Evolutionary conservation across 192 early-diverging fungal species (phyloP), one percentile per base, ranked within the genome.

Genomic region (Umbelopsis vinacea): DNA sequence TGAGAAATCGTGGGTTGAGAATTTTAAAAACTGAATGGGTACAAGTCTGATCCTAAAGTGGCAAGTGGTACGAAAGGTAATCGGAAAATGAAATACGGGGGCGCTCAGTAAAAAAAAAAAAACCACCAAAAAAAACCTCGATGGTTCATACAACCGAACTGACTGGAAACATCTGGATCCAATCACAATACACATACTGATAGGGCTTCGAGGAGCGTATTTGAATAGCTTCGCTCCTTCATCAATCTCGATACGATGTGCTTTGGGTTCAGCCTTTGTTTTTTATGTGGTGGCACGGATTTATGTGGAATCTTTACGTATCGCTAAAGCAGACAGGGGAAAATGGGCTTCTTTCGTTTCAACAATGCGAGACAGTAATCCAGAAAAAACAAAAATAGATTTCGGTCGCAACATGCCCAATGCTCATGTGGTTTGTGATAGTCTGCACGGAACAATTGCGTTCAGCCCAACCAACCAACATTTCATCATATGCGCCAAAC

Each of bases 41-140:
- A 77, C 78, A 26, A 87, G 74, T 11, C 57, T 38, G 8, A 76
- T 46, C 17, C 57, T 66, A 50, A 92, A 79, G 74, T 90, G 89
- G 48, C 82, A 75, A 40, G 83, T 89, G 23, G 91, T 88, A 70
- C 85, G 90, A 76, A 86, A 89, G 33, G 81, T 26, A 63, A 37
- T 35, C 57, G 26, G 57, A 63, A 37, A 22, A 9, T 37, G 57
- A 63, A 63, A 63, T 37, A 37, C 33, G 57, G 57, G 33, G 57
- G 57, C 57, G 57, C 57, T 29, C 33, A 63, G 57, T 60, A 63
- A 33, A 35, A 63, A 63, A 37, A 63, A 17, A 63, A 63, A 63
- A 37, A 15, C 6, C 19, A 57, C 23, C 54, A 10, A 50, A 50
- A 21, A 6, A 50, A 50, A 50, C 17, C n/a, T 10, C 48, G 15